phyloP scores from a whole-genome alignment of 495 filamentous ascomycete species.

The Aspergillus baeticus region DNA sequence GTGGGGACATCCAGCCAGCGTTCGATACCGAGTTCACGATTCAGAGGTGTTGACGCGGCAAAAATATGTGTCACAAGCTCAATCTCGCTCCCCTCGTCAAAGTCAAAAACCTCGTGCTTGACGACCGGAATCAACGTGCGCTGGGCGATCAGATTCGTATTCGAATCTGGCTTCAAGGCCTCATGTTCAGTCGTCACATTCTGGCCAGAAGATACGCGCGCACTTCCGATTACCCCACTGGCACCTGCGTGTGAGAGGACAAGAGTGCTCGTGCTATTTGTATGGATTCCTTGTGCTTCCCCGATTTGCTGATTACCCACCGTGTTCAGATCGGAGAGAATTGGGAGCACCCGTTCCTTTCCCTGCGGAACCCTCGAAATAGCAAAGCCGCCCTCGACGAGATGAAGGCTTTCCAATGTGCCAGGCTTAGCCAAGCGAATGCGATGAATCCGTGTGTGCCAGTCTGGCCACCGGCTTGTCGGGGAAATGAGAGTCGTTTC shows the following conservation, averaged over 20 bases:
- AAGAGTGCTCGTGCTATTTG: neutral
- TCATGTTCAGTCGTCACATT: neutral
- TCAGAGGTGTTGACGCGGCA: neutral
- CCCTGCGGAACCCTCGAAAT: neutral
- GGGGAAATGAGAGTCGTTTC: constrained; percentile 1
- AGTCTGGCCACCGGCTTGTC: constrained; percentile 4
- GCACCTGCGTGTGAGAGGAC: constrained; percentile 2
- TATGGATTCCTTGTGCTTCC: neutral
- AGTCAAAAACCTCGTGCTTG: constrained; percentile 1
- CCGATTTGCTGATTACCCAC: neutral
- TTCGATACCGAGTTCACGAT: neutral
- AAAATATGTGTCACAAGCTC: constrained; percentile 1
- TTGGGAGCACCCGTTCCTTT: neutral
- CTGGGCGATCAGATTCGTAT: constrained; percentile 7
- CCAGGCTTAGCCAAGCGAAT: neutral
- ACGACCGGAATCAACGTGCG: constrained; percentile 7
- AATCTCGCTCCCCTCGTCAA: neutral
- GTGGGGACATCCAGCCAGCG: constrained; percentile 1
- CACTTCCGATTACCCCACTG: neutral
- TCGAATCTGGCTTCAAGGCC: constrained; percentile 8
- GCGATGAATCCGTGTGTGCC: constrained; percentile 4
- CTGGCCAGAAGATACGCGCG: neutral
- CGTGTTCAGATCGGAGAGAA: neutral
- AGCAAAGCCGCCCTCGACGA: constrained; percentile 9
- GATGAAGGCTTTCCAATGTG: neutral